These are phyloP conservation scores for Elsinoe arachidis DNA, from an alignment of 2,329 filamentous ascomycete genomes.

Conservation along the genomic window DNA sequence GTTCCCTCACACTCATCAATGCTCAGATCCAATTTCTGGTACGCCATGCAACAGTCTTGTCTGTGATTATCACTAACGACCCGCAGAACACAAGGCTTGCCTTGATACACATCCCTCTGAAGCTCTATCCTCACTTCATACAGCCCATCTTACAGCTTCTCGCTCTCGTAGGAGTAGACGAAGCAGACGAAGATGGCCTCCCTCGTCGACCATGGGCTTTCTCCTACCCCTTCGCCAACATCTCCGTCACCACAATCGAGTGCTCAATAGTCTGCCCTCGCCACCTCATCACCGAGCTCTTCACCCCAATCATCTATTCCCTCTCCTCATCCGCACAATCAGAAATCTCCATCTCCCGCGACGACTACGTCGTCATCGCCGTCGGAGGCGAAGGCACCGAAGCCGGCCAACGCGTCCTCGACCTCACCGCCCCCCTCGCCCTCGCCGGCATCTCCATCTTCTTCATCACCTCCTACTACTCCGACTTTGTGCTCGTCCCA, in stretches of 20 bases:
- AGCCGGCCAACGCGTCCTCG: constrained; percentile 81
- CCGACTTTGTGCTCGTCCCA: constrained; percentile 90
- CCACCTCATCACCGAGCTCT: constrained; percentile 63
- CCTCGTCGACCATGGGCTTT: constrained; percentile 36
- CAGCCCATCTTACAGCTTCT: constrained; percentile 82
- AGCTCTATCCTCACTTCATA: constrained; percentile 67
- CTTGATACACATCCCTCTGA: constrained; percentile 80
- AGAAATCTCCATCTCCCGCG: constrained; percentile 63
- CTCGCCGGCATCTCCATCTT: constrained; percentile 94
- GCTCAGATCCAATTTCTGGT: constrained; percentile 43
- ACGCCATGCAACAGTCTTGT: constrained; percentile 14
- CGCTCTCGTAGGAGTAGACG: constrained; percentile 38
- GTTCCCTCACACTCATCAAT: constrained; percentile 39
- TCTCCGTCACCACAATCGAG: constrained; percentile 85
- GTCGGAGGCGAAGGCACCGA: constrained; percentile 86
- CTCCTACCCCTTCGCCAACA: constrained; percentile 77
- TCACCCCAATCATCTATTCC: constrained; percentile 59
- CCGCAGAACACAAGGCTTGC: constrained; percentile 74
- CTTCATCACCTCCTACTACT: constrained; percentile 98
- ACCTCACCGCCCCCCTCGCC: constrained; percentile 82
- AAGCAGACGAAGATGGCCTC: constrained; percentile 30
- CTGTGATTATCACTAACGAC: constrained; percentile 1
- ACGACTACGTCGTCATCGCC: constrained; percentile 80
- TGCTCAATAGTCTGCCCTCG: constrained; percentile 85
- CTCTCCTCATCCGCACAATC: constrained; percentile 43